A percentile compares a stretch with the other conserved stretches of the same genome.
Evolutionary conservation across 768 basidiomycete genomes (phyloP).

Genomic region (Phylloporus sp.): DNA sequence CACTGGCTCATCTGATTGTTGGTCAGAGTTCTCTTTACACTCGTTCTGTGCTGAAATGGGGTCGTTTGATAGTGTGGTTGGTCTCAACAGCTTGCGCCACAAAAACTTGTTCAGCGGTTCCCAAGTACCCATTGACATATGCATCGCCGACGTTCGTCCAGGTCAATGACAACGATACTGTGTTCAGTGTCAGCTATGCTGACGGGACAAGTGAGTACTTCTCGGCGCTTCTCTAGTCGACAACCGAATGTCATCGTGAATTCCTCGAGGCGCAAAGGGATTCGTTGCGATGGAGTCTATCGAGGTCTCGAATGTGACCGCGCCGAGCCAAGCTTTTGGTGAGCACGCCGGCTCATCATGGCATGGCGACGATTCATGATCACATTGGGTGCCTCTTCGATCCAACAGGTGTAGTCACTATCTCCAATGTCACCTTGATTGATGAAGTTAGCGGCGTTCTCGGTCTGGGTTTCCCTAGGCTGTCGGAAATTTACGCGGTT

Average conservation of each 20-base stretch:
- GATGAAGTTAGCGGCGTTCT: constrained; percentile 69
- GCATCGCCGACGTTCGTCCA: constrained; percentile 60
- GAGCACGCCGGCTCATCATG: constrained; percentile 18
- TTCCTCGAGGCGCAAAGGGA: constrained; percentile 53
- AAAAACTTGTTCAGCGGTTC: constrained; percentile 50
- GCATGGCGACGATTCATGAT: background rate
- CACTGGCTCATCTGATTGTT: constrained; percentile 53
- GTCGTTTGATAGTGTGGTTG: constrained; percentile 57
- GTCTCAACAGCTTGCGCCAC: constrained; percentile 60
- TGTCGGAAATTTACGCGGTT: constrained; percentile 53
- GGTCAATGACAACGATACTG: constrained; percentile 58
- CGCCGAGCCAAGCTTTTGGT: constrained; percentile 67
- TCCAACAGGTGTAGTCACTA: constrained; percentile 51
- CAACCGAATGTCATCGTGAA: constrained; percentile 1
- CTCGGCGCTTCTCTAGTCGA: background rate
- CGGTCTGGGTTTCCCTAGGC: constrained; percentile 71
- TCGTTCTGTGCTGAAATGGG: background rate
- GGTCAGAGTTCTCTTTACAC: constrained; percentile 3
- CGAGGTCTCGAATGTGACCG: constrained; percentile 54
- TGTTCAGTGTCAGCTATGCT: constrained; percentile 58
- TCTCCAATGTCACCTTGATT: constrained; percentile 57
- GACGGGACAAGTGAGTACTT: constrained; percentile 61
- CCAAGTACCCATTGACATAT: constrained; percentile 69
- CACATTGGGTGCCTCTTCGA: background rate
- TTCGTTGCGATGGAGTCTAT: constrained; percentile 69